A percentile compares a stretch with the other conserved stretches of the same genome.
phyloP scores from a whole-genome alignment of 495 filamentous ascomycete genomes.

The Neurospora tetraspora region DNA sequence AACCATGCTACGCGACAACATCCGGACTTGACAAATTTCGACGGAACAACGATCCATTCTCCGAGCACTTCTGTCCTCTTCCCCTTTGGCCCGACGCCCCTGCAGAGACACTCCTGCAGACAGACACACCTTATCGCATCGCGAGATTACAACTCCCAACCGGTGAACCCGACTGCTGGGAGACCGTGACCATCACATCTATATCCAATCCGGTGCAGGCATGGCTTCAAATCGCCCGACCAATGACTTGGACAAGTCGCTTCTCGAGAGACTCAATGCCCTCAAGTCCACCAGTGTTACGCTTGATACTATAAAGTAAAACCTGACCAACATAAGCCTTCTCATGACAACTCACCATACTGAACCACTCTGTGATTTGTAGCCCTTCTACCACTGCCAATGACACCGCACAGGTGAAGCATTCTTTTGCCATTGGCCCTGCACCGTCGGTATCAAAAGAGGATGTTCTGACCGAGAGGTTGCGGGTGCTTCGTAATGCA shows the following conservation, averaged over 20 bases:
- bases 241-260: constrained; percentile 53
- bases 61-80: not conserved
- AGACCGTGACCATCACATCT: not conserved
- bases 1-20: not conserved
- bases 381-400: not conserved
- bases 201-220: not conserved
- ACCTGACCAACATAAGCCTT: not conserved
- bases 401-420: not conserved
- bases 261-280: constrained; percentile 77
- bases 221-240: not conserved
- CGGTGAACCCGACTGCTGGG: not conserved
- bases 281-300: constrained; percentile 39
- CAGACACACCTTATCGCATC: not conserved
- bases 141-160: not conserved
- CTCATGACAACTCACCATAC: not conserved
- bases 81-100: not conserved
- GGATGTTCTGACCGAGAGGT: constrained; percentile 32
- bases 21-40: not conserved
- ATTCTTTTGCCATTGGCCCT: not conserved
- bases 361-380: not conserved
- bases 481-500: constrained; percentile 31
- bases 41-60: not conserved
- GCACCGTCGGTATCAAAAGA: constrained; percentile 25
- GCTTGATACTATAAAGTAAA: constrained; percentile 25
- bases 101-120: not conserved